Evolutionary conservation across 2,329 filamentous ascomycete species (phyloP).

Genomic region (Diaporthe humulicola): DNA sequence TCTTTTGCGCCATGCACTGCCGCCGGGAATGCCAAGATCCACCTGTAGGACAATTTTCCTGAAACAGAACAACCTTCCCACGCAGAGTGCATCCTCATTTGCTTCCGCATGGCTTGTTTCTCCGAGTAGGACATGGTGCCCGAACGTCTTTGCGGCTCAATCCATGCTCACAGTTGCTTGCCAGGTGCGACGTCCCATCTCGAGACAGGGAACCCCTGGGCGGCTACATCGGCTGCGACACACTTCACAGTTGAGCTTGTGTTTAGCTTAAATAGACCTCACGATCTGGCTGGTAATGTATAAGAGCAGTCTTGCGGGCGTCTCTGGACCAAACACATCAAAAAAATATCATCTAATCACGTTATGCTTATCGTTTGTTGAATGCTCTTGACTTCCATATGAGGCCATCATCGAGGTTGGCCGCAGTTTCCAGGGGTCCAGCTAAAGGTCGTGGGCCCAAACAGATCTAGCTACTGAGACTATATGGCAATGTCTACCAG

Average conservation of each 20-base stretch:
- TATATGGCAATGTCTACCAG: too few relatives aligned
- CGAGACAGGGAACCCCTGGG: neutral
- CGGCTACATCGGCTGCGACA: neutral
- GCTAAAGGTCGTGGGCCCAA: too few relatives aligned
- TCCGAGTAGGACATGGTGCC: too few relatives aligned
- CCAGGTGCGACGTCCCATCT: neutral
- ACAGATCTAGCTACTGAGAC: too few relatives aligned
- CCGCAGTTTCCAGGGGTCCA: too few relatives aligned
- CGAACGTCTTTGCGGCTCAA: neutral
- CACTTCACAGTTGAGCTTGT: neutral
- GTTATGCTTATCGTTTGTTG: too few relatives aligned
- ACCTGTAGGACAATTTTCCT: slow-evolving; percentile 22
- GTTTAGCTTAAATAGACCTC: slow-evolving; percentile 10
- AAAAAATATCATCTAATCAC: too few relatives aligned
- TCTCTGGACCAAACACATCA: neutral
- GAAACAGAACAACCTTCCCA: neutral
- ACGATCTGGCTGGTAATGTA: too few relatives aligned
- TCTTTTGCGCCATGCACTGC: neutral
- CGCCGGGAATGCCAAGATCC: neutral
- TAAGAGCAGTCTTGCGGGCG: neutral
- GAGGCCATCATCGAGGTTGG: too few relatives aligned
- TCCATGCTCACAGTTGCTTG: neutral
- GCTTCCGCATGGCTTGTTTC: neutral
- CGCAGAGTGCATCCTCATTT: neutral
- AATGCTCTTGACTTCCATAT: too few relatives aligned